Evolutionary conservation across 2,329 filamentous ascomycete species (phyloP), one percentile per base, ranked within the genome.

Genomic region (Hypoxylon sp.): DNA sequence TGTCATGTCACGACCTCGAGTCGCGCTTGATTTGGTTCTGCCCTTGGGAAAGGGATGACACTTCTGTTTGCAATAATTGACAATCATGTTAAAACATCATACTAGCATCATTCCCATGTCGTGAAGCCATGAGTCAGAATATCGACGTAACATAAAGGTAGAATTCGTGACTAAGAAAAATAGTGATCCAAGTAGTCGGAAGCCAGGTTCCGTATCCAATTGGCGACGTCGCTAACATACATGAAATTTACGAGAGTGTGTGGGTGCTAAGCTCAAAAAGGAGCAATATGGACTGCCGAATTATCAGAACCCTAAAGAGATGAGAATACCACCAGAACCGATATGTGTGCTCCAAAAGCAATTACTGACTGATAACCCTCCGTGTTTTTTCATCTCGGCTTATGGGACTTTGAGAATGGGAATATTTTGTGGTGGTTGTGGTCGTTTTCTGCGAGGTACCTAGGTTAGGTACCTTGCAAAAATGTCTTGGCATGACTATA

Each of bases 61-160:
- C 34, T 47, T 54, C 44, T 43, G 62, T 34, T 54, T 56, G 62
- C 59, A 30, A 60, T 65, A 68, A 64, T 66, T 64, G 56, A 66
- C 48, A 43, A 66, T 58, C 39, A 63, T 43, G 56, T 68, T 61
- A 47, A 26, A 46, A 65, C 32, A 26, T 11, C 59, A 62, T 20
- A 55, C 28, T 39, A 49, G 49, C 48, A 52, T 52, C 49, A 50
- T 26, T 19, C 34, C 49, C 37, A 46, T 19, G 24, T 49, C 5
- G 37, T 41, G 37, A 41, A 13, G 39, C 13, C 34, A 49, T 65
- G 62, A 58, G 56, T 62, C 53, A 62, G 46, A 52, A 52, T 56
- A 59, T 56, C 11, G 6, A 41, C 4, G n/a, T 41, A 19, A 26
- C 5, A 19, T 41, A 13, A n/a, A n/a, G 13, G 34, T 55, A 53